A percentile compares a stretch with the other conserved stretches of the same genome.
phyloP scores from a whole-genome alignment of 1,139 yeast genomes.

The Kodamaea anthophila region DNA sequence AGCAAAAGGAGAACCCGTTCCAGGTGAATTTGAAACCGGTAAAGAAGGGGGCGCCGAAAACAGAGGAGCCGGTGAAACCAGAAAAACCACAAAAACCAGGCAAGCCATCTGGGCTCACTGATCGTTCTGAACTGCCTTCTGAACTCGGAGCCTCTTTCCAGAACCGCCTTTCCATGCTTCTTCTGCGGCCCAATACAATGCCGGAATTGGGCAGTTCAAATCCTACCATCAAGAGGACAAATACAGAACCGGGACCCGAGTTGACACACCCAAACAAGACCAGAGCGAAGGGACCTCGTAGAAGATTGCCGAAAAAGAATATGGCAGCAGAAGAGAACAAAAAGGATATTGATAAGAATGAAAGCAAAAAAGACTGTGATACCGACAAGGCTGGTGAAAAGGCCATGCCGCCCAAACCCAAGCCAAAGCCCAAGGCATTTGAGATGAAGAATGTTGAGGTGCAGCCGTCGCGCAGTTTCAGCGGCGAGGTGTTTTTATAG shows the following conservation, averaged over 20 bases:
- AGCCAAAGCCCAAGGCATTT: slow-evolving; percentile 21
- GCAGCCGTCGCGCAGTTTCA: slow-evolving; percentile 23
- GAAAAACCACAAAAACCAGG: slow-evolving; percentile 5
- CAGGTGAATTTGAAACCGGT: too few relatives aligned
- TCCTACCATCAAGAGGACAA: slow-evolving; percentile 10
- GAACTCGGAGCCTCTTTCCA: slow-evolving; percentile 12
- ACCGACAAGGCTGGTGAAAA: slow-evolving; percentile 1
- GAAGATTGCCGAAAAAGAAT: slow-evolving; percentile 51
- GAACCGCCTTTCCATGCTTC: slow-evolving; percentile 17
- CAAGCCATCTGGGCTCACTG: slow-evolving; percentile 1
- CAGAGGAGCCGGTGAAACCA: slow-evolving; percentile 1
- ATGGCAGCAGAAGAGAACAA: background rate
- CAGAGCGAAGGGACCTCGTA: slow-evolving; percentile 69
- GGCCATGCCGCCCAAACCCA: slow-evolving; percentile 8
- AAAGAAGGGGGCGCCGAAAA: slow-evolving; percentile 8
- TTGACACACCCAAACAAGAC: slow-evolving; percentile 55
- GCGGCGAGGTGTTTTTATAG: slow-evolving; percentile 31
- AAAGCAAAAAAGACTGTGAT: background rate
- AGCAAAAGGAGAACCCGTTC: slow-evolving; percentile 4
- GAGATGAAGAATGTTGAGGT: slow-evolving; percentile 12
- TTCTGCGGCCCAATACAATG: slow-evolving; percentile 19
- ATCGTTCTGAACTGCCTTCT: slow-evolving; percentile 1
- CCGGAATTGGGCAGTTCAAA: slow-evolving; percentile 12
- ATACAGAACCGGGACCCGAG: slow-evolving; percentile 15
- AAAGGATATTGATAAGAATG: background rate